These are phyloP conservation scores for Graphiopsis chlorocephala DNA, from an alignment of 2,329 filamentous ascomycete species.

Conservation along the genomic window DNA sequence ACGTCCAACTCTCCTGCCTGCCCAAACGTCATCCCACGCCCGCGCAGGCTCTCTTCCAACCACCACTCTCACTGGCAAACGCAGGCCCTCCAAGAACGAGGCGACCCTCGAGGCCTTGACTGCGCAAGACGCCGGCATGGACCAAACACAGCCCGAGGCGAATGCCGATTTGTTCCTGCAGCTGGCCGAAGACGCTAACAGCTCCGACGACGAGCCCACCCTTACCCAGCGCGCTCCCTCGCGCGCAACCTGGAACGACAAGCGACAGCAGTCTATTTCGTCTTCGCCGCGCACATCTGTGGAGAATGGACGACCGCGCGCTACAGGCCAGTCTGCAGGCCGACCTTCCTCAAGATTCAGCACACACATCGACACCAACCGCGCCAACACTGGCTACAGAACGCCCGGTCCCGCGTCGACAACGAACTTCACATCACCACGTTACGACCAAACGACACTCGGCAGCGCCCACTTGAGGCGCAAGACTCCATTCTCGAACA, in stretches of 20 bases:
- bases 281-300: constrained; percentile 8
- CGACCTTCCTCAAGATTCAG: constrained; percentile 25
- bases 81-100: constrained; percentile 2
- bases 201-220: constrained; percentile 6
- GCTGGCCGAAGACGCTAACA: constrained; percentile 27
- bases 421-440: constrained; percentile 16
- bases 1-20: neutral
- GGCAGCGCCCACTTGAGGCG: constrained; percentile 24
- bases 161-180: constrained; percentile 32
- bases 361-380: constrained; percentile 23
- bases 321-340: constrained; percentile 19
- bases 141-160: constrained; percentile 13
- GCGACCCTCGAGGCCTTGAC: constrained; percentile 11
- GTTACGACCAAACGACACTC: constrained; percentile 26
- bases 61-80: neutral
- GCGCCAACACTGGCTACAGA: constrained; percentile 21
- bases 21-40: constrained; percentile 5
- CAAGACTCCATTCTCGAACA: constrained; percentile 21
- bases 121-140: constrained; percentile 5
- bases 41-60: constrained; percentile 2
- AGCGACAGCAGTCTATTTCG: constrained; percentile 21
- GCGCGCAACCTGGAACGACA: constrained; percentile 59
- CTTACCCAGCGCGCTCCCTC: constrained; percentile 27
- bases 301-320: constrained; percentile 22
- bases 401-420: constrained; percentile 16